Evolutionary conservation across 441 rosid genomes (phyloP).

Genomic region (Eruca vesicaria): DNA sequence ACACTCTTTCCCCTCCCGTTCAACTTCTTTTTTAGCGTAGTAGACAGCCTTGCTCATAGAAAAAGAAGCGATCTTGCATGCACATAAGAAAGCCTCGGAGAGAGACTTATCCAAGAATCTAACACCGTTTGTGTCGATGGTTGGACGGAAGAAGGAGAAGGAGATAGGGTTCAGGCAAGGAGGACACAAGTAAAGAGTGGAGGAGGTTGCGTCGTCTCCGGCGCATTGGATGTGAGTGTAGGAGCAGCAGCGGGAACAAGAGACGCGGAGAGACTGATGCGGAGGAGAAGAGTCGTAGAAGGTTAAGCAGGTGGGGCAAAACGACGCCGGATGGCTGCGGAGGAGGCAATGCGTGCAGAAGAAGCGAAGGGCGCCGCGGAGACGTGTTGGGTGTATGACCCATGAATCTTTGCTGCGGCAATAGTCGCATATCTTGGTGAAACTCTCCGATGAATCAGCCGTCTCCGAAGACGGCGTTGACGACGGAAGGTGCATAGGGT

Average conservation of each 20-base stretch:
- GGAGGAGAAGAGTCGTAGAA: slow-evolving; percentile 55
- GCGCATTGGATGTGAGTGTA: slow-evolving; percentile 56
- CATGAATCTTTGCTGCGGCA: slow-evolving; percentile 45
- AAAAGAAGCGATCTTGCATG: slow-evolving; percentile 50
- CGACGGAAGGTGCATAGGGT: slow-evolving; percentile 21
- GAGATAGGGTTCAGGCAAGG: slow-evolving; percentile 53
- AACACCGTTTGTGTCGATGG: neutral
- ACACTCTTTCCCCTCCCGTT: slow-evolving; percentile 63
- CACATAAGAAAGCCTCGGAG: slow-evolving; percentile 58
- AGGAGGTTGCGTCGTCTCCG: slow-evolving; percentile 32
- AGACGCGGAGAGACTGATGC: slow-evolving; percentile 45
- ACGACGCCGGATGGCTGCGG: slow-evolving; percentile 53
- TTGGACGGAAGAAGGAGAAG: slow-evolving; percentile 50
- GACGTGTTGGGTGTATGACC: slow-evolving; percentile 65
- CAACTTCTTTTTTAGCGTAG: slow-evolving; percentile 51
- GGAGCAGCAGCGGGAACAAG: slow-evolving; percentile 61
- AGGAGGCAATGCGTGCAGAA: slow-evolving; percentile 83
- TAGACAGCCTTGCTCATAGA: slow-evolving; percentile 63
- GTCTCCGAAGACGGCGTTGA: slow-evolving; percentile 17
- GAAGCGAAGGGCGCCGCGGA: slow-evolving; percentile 49
- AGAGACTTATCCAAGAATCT: slow-evolving; percentile 42
- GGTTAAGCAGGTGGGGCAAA: slow-evolving; percentile 65
- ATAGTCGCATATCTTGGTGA: slow-evolving; percentile 35
- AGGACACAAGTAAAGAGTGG: slow-evolving; percentile 55
- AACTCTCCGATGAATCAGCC: neutral